Percentiles rank a stretch among this genome's conserved stretches.
Evolutionary conservation across 768 basidiomycete species (phyloP).

Genomic region (Panus rudis): DNA sequence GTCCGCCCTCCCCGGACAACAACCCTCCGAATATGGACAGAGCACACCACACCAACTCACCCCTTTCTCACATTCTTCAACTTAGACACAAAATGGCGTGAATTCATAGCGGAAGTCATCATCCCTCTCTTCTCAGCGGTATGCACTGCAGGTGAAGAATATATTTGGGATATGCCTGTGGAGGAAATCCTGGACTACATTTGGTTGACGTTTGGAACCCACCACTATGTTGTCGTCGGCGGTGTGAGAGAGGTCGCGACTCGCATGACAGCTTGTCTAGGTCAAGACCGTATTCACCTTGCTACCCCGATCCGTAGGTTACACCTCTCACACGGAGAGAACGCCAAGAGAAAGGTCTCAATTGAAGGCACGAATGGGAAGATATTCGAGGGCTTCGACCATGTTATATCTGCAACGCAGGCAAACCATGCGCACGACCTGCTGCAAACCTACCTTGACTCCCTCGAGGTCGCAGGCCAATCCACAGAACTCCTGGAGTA

Average conservation of each 20-base stretch:
- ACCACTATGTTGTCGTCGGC: slow-evolving; percentile 57
- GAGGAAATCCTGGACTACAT: slow-evolving; percentile 69
- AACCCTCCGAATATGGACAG: slow-evolving; percentile 46
- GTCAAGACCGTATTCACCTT: slow-evolving; percentile 42
- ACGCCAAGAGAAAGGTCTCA: no score
- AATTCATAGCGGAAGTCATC: slow-evolving; percentile 48
- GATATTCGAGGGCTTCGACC: slow-evolving; percentile 46
- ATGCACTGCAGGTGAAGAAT: slow-evolving; percentile 54
- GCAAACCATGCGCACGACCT: slow-evolving; percentile 55
- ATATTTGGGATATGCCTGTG: slow-evolving; percentile 50
- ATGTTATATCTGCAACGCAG: slow-evolving; percentile 70
- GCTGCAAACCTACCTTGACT: slow-evolving; percentile 38
- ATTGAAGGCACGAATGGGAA: slow-evolving; percentile 8
- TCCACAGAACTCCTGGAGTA: slow-evolving; percentile 7
- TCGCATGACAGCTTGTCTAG: slow-evolving; percentile 37
- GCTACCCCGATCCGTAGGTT: slow-evolving; percentile 44
- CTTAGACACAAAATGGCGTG: slow-evolving; percentile 43
- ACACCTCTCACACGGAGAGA: slow-evolving; percentile 12
- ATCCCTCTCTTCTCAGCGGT: slow-evolving; percentile 67
- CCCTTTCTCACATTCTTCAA: slow-evolving; percentile 35
- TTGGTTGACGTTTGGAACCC: slow-evolving; percentile 57
- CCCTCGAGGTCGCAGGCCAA: slow-evolving; percentile 21
- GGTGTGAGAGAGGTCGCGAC: slow-evolving; percentile 56
- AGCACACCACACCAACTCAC: slow-evolving; percentile 33
- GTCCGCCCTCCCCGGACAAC: slow-evolving; percentile 23